Percentiles rank a stretch among this genome's conserved stretches.
Conservation (phyloP, 108 stramenopile species). For the Parietichytrium sp. region DNA sequence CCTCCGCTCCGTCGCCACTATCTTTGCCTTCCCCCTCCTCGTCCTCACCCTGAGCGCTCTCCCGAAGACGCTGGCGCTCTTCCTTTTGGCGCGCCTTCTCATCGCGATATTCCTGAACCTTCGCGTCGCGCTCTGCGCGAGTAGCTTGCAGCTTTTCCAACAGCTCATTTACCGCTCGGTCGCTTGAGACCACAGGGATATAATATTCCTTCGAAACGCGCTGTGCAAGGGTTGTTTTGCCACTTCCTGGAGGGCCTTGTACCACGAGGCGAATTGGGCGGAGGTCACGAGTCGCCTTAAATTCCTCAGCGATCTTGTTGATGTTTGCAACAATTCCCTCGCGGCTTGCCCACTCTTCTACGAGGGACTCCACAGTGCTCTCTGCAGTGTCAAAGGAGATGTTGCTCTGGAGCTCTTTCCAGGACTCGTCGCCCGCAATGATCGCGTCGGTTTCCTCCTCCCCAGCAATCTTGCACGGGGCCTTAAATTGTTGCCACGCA, state of each 20-base stretch:
- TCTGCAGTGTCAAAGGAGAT: background rate
- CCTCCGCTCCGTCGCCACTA: background rate
- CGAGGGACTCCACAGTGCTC: background rate
- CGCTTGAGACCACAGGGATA: background rate
- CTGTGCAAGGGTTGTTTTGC: background rate
- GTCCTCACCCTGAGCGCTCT: background rate
- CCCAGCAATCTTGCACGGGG: background rate
- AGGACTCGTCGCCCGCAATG: background rate
- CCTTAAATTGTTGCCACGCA: background rate
- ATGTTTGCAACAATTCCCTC: conserved; percentile 1
- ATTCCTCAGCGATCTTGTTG: background rate
- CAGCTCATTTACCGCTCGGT: background rate
- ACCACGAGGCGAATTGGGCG: conserved; percentile 11
- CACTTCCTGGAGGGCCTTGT: background rate
- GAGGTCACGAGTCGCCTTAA: background rate
- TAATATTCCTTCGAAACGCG: background rate
- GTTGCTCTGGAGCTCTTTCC: conserved; percentile 2
- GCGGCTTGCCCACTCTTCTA: conserved; percentile 3
- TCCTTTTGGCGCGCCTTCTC: conserved; percentile 9
- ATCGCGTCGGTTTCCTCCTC: conserved; percentile 12
- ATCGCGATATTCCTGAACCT: conserved; percentile 10
- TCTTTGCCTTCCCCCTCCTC: background rate
- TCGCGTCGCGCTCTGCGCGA: background rate
- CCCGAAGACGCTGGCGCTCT: background rate
- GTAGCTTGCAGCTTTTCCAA: background rate